These are phyloP conservation scores for Meyerozyma smithsonii DNA, from an alignment of 1,139 yeast species.

Conservation along the genomic window DNA sequence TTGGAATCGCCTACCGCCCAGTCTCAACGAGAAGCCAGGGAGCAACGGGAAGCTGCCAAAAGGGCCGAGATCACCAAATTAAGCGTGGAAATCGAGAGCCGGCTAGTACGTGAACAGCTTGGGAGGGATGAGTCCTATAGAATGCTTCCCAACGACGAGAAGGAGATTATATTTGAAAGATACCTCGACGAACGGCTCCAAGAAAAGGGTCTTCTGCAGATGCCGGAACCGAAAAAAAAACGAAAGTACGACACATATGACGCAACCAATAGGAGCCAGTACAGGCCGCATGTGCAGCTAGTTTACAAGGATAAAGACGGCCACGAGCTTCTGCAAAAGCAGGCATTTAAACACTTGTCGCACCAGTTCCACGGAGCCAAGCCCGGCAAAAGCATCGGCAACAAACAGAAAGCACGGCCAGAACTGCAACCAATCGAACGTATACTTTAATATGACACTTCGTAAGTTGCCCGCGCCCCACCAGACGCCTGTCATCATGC, in stretches of 20 bases:
- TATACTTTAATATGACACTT: background rate
- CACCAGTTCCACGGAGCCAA: slow-evolving; percentile 78
- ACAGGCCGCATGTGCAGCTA: slow-evolving; percentile 55
- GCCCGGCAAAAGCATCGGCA: background rate
- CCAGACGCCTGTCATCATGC: background rate
- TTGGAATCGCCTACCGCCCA: slow-evolving; percentile 16
- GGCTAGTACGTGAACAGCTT: slow-evolving; percentile 38
- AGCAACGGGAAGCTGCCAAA: slow-evolving; percentile 25
- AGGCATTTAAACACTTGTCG: slow-evolving; percentile 81
- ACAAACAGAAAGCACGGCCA: background rate
- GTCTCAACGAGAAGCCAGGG: slow-evolving; percentile 13
- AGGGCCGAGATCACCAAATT: slow-evolving; percentile 31
- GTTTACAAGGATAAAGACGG: slow-evolving; percentile 74
- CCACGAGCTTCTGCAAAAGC: slow-evolving; percentile 56
- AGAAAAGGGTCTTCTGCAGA: slow-evolving; percentile 21
- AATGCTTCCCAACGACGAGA: slow-evolving; percentile 26
- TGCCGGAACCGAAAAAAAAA: slow-evolving; percentile 3
- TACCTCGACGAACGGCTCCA: slow-evolving; percentile 27
- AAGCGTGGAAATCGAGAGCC: slow-evolving; percentile 33
- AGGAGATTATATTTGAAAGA: slow-evolving; percentile 23
- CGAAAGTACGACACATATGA: slow-evolving; percentile 3
- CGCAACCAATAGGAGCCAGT: background rate
- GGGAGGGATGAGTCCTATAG: slow-evolving; percentile 26
- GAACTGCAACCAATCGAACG: background rate
- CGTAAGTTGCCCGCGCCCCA: too few relatives aligned